phyloP scores from a whole-genome alignment of 371 early-diverging fungal genomes.

The Haplosporangium sp. region DNA sequence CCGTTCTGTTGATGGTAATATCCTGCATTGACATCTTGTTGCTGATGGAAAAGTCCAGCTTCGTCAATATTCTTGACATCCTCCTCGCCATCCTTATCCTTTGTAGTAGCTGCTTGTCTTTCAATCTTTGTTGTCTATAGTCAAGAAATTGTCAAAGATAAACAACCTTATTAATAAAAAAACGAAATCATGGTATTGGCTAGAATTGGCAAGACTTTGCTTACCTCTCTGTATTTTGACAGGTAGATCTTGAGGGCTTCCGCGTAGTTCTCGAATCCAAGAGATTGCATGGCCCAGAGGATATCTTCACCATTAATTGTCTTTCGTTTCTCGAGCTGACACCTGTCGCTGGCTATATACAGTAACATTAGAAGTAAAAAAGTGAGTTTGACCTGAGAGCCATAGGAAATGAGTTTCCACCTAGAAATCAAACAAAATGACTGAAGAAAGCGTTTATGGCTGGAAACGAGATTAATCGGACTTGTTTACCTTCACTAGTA shows the following conservation, averaged over 20 bases:
- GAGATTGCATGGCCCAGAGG: constrained; percentile 98
- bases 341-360: constrained; percentile 90
- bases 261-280: constrained; percentile 98
- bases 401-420: not conserved
- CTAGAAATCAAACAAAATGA: not conserved
- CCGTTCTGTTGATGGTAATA: constrained; percentile 44
- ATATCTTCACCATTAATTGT: constrained; percentile 99
- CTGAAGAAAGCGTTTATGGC: too few relatives aligned
- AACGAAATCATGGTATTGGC: not conserved
- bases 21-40: constrained; percentile 40
- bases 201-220: too few relatives aligned
- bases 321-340: constrained; percentile 96
- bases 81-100: constrained; percentile 65
- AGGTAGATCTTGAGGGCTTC: constrained; percentile 96
- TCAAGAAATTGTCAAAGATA: not conserved
- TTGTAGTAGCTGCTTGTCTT: constrained; percentile 61
- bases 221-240: constrained; percentile 90
- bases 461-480: not conserved
- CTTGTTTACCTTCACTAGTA: constrained; percentile 87
- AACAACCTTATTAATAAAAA: constrained; percentile 9
- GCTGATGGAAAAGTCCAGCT: constrained; percentile 25
- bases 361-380: not conserved
- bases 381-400: not conserved
- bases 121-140: constrained; percentile 69
- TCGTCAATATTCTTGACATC: constrained; percentile 42